A percentile compares a stretch with the other conserved stretches of the same genome.
Evolutionary conservation across 148 eudicot species (phyloP).

Genomic region (Cornus kousa): DNA sequence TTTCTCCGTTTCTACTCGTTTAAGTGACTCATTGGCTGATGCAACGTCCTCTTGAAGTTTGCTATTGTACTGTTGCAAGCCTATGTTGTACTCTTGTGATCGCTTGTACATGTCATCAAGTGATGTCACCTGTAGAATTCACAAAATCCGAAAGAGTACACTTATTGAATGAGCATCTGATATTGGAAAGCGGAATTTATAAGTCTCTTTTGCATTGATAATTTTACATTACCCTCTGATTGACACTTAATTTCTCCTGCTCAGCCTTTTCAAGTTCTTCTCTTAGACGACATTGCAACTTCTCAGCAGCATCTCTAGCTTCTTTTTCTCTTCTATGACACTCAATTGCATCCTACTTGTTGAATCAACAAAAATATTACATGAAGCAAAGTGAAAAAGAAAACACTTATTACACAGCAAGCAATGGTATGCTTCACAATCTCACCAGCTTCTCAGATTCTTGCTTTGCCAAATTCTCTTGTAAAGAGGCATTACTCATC

Average conservation of each 20-base stretch:
- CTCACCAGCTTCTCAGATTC: conserved; percentile 61
- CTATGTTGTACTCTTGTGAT: conserved; percentile 67
- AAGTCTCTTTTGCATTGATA: not conserved
- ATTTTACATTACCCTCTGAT: conserved; percentile 44
- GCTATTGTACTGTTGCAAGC: conserved; percentile 70
- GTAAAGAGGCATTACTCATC: conserved; percentile 31
- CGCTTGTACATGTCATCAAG: conserved; percentile 64
- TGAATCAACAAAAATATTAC: conserved; percentile 7
- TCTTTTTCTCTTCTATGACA: conserved; percentile 51
- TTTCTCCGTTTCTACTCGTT: conserved; percentile 60
- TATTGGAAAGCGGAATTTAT: not conserved
- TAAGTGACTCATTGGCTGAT: conserved; percentile 49
- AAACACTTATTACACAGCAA: not conserved
- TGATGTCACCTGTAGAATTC: conserved; percentile 42
- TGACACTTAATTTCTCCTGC: conserved; percentile 47
- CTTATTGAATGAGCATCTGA: not conserved
- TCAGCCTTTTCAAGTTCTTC: conserved; percentile 54
- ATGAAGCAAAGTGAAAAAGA: not conserved
- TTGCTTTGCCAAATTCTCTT: conserved; percentile 43
- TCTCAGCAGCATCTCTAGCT: conserved; percentile 51
- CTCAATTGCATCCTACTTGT: conserved; percentile 46
- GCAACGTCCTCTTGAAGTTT: conserved; percentile 71
- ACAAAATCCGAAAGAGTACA: not conserved
- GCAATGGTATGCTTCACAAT: not conserved
- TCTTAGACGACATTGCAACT: conserved; percentile 34